Percentiles rank a stretch among this genome's conserved stretches.
Evolutionary conservation across 768 basidiomycete genomes (phyloP).

Genomic region (Lactarius evosmus): DNA sequence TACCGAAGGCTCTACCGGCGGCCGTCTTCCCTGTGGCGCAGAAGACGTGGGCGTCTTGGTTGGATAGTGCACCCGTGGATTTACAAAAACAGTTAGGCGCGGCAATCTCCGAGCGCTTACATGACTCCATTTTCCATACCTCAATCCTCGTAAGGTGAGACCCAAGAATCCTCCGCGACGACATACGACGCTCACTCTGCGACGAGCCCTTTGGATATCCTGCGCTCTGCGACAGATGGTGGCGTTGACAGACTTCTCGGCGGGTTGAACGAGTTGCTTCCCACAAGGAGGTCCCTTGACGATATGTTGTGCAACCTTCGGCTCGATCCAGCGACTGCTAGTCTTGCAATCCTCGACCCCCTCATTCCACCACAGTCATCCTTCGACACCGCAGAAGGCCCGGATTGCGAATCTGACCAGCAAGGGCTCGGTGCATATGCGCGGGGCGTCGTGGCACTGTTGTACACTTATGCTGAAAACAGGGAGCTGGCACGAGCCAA

Average conservation of each 20-base stretch:
- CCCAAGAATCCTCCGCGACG: not conserved
- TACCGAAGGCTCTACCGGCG: slow-evolving; percentile 37
- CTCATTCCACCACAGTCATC: slow-evolving; percentile 48
- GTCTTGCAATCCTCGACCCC: slow-evolving; percentile 57
- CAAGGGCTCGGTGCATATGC: slow-evolving; percentile 62
- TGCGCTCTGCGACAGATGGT: slow-evolving; percentile 24
- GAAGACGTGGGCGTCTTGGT: slow-evolving; percentile 36
- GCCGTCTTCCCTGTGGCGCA: slow-evolving; percentile 27
- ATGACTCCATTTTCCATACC: slow-evolving; percentile 41
- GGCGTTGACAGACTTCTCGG: slow-evolving; percentile 31
- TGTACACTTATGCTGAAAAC: slow-evolving; percentile 54
- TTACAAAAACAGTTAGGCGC: slow-evolving; percentile 32
- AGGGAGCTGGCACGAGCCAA: slow-evolving; percentile 58
- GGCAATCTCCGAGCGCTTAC: slow-evolving; percentile 44
- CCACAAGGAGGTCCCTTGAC: slow-evolving; percentile 16
- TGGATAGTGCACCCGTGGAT: slow-evolving; percentile 28
- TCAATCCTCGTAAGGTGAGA: slow-evolving; percentile 36
- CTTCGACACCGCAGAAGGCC: slow-evolving; percentile 23
- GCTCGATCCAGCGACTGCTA: slow-evolving; percentile 47
- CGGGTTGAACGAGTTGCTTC: slow-evolving; percentile 48
- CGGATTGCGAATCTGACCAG: slow-evolving; percentile 38
- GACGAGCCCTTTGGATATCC: slow-evolving; percentile 32
- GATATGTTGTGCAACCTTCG: slow-evolving; percentile 37
- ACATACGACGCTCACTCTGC: not conserved
- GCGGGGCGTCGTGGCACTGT: slow-evolving; percentile 54